Conservation (phyloP, 108 stramenopile genomes). For the Pseudonitzschia multiseries region DNA sequence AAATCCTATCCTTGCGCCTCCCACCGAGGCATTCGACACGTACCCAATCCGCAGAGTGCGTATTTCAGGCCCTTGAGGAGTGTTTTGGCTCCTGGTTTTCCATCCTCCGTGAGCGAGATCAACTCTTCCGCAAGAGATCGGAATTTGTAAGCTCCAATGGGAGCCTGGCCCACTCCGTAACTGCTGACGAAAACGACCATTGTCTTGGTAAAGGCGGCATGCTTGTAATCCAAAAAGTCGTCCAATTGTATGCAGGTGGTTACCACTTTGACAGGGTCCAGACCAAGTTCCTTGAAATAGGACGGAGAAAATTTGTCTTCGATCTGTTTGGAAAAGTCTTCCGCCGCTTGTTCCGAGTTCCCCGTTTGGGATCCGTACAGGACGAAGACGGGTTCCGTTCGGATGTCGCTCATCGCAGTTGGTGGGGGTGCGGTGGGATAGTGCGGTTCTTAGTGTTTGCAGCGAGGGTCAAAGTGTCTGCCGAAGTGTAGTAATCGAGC, state of each 20-base stretch:
- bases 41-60: slow-evolving; percentile 53
- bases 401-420: neutral
- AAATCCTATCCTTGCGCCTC: slow-evolving; percentile 29
- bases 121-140: slow-evolving; percentile 71
- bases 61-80: slow-evolving; percentile 42
- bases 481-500: no score
- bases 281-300: slow-evolving; percentile 13
- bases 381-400: slow-evolving; percentile 47
- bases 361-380: slow-evolving; percentile 86
- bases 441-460: neutral
- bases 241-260: slow-evolving; percentile 67
- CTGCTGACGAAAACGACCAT: slow-evolving; percentile 67
- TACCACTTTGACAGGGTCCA: slow-evolving; percentile 26
- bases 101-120: slow-evolving; percentile 14
- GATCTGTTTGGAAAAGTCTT: slow-evolving; percentile 47
- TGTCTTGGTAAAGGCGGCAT: slow-evolving; percentile 52
- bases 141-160: slow-evolving; percentile 71
- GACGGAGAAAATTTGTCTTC: slow-evolving; percentile 25
- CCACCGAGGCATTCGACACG: slow-evolving; percentile 17
- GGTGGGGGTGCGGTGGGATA: neutral
- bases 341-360: slow-evolving; percentile 77
- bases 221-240: slow-evolving; percentile 78
- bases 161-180: slow-evolving; percentile 87
- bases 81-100: slow-evolving; percentile 1
- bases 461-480: no score